These are phyloP conservation scores for Scutellaria galericulata DNA, from an alignment of 257 asterid genomes.

Conservation along the genomic window DNA sequence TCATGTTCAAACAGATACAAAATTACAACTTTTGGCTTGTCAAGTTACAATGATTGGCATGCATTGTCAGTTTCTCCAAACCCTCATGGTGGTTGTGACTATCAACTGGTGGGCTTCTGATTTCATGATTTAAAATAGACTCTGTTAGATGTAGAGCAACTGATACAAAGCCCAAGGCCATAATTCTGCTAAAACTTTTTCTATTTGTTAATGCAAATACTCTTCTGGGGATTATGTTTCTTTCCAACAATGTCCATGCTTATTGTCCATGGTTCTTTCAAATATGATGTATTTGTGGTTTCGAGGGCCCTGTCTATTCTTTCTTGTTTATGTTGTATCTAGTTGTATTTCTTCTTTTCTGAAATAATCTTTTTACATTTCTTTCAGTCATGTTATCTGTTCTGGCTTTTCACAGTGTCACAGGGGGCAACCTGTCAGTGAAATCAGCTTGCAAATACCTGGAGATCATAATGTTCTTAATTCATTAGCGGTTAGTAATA, in stretches of 20 bases:
- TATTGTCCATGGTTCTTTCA: too few relatives aligned
- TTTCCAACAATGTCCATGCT: too few relatives aligned
- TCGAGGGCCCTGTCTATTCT: not conserved
- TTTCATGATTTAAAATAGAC: not conserved
- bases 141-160: conserved; percentile 6
- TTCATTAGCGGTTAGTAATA: conserved; percentile 49
- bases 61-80: conserved; percentile 46
- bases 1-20: conserved; percentile 35
- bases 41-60: conserved; percentile 42
- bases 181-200: not conserved
- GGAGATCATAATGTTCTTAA: conserved; percentile 52
- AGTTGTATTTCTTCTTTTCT: not conserved
- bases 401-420: conserved; percentile 32
- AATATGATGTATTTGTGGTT: too few relatives aligned
- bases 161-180: too few relatives aligned
- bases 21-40: conserved; percentile 44
- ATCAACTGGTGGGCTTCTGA: conserved; percentile 41
- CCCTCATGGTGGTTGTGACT: conserved; percentile 43
- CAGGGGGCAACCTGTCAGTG: conserved; percentile 38
- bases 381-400: not conserved
- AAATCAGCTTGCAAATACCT: conserved; percentile 47
- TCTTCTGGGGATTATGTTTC: too few relatives aligned
- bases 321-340: not conserved
- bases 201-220: too few relatives aligned
- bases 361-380: not conserved